Evolutionary conservation across 2,329 filamentous ascomycete species (phyloP), one percentile per base, ranked within the genome.

Genomic region (Fusarium sambucinum): DNA sequence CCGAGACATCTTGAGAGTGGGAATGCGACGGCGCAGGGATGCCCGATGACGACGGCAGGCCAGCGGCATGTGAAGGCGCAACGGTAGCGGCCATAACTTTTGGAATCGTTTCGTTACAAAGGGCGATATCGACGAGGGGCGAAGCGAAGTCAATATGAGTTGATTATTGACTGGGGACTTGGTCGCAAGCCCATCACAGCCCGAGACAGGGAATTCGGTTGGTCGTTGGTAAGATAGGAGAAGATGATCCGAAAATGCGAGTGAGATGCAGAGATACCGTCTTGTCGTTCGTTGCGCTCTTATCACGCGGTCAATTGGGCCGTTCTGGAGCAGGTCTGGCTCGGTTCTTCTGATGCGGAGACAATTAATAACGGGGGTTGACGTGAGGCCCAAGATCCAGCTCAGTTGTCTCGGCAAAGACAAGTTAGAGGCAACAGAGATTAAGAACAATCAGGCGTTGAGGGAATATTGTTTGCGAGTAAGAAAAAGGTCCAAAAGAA

Each of bases 81-180:
- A 77, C 76, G 19, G 75, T 77, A 56, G 75, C 76, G 33, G 76
- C 75, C 75, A 77, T 77, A 29, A 16, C 37, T 42, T 69, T 37
- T 50, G n/a, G 12, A 25, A 19, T 17, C n/a, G 16, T 16, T 41
- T 52, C 25, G 37, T 53, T 32, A 27, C 33, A 42, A n/a, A 33
- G 25, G 30, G 62, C 29, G 33, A n/a, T 32, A 41, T 47, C 23
- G 48, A 40, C 16, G 44, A 42, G 38, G 42, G 50, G 48, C n/a
- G 38, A 47, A 45, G n/a, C 29, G 37, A 51, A 45, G 25, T 48
- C 47, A 40, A 48, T 59, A 55, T 51, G 45, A 54, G 55, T 64
- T 27, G 60, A 54, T 54, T 60, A 52, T 62, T 57, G 55, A 46
- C 38, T 42, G 37, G 59, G 50, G 48, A 62, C 63, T 41, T 41